A percentile compares a stretch with the other conserved stretches of the same genome.
These are phyloP conservation scores for Draba incana DNA, from an alignment of 345 rosid genomes.

Conservation along the genomic window DNA sequence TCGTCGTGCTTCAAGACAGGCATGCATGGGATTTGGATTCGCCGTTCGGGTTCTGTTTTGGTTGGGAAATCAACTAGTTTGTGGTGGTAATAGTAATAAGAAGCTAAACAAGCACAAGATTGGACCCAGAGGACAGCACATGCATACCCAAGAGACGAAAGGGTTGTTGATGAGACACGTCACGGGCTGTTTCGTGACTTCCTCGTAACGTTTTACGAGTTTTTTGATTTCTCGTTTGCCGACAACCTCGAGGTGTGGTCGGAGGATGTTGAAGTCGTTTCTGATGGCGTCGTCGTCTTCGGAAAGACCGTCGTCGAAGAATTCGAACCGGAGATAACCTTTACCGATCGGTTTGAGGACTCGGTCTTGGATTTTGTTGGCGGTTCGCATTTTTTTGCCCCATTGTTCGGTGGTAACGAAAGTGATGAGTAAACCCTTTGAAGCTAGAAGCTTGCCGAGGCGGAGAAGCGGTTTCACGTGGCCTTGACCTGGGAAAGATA, in stretches of 20 bases:
- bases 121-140: constrained; percentile 94
- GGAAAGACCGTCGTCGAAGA: constrained; percentile 62
- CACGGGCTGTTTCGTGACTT: constrained; percentile 59
- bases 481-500: constrained; percentile 87
- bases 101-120: constrained; percentile 72
- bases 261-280: constrained; percentile 27
- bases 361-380: constrained; percentile 50
- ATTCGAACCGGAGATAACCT: constrained; percentile 70
- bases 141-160: constrained; percentile 79
- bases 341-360: constrained; percentile 59
- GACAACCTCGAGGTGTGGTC: constrained; percentile 55
- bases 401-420: constrained; percentile 53
- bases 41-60: constrained; percentile 51
- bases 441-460: constrained; percentile 76
- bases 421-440: constrained; percentile 75
- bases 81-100: constrained; percentile 68
- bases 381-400: constrained; percentile 58
- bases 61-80: constrained; percentile 59
- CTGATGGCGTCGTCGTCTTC: constrained; percentile 59
- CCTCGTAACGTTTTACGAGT: constrained; percentile 53
- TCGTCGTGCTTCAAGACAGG: constrained; percentile 75
- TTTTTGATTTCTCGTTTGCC: constrained; percentile 52
- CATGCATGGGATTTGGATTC: constrained; percentile 70
- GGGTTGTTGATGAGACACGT: constrained; percentile 85
- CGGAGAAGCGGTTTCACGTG: constrained; percentile 82